Evolutionary conservation across 306 rosid genomes (phyloP), one percentile per base, ranked within the genome.

Genomic region (Lagenaria siceraria): DNA sequence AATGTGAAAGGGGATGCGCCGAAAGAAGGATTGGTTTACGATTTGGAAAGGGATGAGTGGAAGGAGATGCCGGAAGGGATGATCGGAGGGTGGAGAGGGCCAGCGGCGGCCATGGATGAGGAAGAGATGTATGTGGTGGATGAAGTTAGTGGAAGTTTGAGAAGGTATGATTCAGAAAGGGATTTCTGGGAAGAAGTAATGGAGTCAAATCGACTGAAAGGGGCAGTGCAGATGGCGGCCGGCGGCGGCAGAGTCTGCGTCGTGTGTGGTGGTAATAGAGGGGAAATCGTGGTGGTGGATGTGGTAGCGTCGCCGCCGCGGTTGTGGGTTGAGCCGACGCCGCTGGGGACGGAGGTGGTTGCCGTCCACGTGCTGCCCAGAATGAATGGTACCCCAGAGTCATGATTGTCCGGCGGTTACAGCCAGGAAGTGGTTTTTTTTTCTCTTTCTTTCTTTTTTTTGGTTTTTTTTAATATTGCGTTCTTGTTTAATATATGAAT

Each of bases 21-120:
- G 0, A 91, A 86, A 35, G 96, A 94, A 60, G 98, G 97, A 0
- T 62, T 69, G 0, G 84, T 87, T 10, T 94, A 90, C 69, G 90
- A 94, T 64, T 84, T 83, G 33, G 86, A 72, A 14, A 77, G 63
- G 52, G 95, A 87, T 35, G 31, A 0, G 52, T 92, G 97, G 98
- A 73, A 72, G 76, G 93, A 80, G 72, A 92, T 94, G 97, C 89
- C 90, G 75, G 80, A 82, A 48, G 98, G 98, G 11, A 92, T 94
- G 98, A 38, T 89, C 7, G 78, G 27, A 1, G 97, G 96, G 3
- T 94, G 97, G 94, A 84, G 85, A 15, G 97, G 98, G 2, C 98
- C 98, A 13, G 98, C 87, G 72, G 96, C 92, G 4, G 93, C 98
- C 42, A 84, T 95, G 97, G 92, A 85, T 27, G 96, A 90, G 68